A percentile compares a stretch with the other conserved stretches of the same genome.
phyloP scores from a whole-genome alignment of 371 early-diverging fungal genomes.

The Furculomyces boomerangus region DNA sequence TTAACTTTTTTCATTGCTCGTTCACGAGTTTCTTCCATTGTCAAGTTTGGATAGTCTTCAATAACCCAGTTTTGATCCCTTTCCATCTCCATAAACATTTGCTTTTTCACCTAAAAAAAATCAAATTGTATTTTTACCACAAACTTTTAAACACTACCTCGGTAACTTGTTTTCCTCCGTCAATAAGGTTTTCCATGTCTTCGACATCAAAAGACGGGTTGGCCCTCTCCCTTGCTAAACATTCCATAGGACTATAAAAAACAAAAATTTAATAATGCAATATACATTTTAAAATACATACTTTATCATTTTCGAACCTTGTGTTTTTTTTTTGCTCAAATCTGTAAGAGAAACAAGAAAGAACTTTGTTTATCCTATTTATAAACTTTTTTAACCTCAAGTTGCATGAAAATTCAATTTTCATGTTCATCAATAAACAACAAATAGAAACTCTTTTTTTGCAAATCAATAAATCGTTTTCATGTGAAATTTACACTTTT shows the following conservation, averaged over 20 bases:
- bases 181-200: conserved; percentile 61
- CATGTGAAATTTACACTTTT: no score
- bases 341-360: no score
- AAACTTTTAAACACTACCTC: neutral
- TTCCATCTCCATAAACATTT: conserved; percentile 71
- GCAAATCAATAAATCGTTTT: no score
- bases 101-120: conserved; percentile 40
- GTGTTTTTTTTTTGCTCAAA: no score
- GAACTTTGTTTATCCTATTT: no score
- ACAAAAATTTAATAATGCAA: neutral
- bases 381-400: no score
- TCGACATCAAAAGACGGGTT: conserved; percentile 56
- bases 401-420: no score
- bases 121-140: neutral
- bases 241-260: conserved; percentile 17
- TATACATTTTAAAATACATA: neutral
- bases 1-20: conserved; percentile 76
- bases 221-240: conserved; percentile 46
- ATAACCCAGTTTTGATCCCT: conserved; percentile 71
- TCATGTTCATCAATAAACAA: no score
- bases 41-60: conserved; percentile 60
- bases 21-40: conserved; percentile 57
- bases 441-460: no score
- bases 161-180: conserved; percentile 52
- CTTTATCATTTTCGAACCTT: neutral